Conservation (phyloP, 208 protist species). For the Polymyxa betae region DNA sequence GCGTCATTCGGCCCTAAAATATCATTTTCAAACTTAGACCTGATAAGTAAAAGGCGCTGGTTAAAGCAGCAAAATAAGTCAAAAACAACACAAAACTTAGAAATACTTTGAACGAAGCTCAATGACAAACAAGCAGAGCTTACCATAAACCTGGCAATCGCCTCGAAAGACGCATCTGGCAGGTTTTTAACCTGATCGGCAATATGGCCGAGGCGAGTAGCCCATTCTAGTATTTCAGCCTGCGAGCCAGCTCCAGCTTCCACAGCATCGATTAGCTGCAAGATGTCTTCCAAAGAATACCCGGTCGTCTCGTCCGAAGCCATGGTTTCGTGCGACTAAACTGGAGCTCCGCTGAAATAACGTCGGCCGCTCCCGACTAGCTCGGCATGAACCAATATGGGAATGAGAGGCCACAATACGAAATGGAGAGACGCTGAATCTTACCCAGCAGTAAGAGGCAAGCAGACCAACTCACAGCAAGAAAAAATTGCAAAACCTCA, state of each 20-base stretch:
- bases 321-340: no score
- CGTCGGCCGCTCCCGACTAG: no score
- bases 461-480: no score
- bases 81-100: neutral
- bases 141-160: neutral
- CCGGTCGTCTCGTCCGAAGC: neutral
- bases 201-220: neutral
- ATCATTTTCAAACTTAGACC: no score
- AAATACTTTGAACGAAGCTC: neutral
- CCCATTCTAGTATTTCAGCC: neutral
- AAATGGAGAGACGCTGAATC: no score
- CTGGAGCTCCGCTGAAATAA: no score
- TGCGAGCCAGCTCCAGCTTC: neutral
- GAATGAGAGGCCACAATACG: no score
- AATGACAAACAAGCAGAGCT: neutral
- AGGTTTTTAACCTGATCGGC: neutral
- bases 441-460: no score
- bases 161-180: slow-evolving; percentile 7
- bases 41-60: neutral
- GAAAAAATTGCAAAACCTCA: no score
- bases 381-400: no score
- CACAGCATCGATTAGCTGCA: slow-evolving; percentile 3
- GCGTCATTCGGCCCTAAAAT: neutral
- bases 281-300: neutral
- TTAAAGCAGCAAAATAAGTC: neutral